Evolutionary conservation across 2,329 filamentous ascomycete species (phyloP).

Genomic region (Trichoderma guizhouense): DNA sequence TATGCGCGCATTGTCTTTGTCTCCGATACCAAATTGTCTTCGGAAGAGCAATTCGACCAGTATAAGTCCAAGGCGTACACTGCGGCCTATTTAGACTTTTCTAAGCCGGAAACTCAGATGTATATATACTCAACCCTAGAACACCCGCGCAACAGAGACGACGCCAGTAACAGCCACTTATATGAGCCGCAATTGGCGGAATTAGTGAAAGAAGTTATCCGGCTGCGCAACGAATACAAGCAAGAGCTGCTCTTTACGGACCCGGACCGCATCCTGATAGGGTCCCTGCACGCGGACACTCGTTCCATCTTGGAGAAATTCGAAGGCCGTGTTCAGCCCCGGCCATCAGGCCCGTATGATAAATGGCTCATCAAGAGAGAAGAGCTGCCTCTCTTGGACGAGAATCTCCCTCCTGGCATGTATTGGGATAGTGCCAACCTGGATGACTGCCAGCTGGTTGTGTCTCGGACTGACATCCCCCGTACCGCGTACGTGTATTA

Average conservation of each 20-base stretch:
- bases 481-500: conserved; percentile 44
- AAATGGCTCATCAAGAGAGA: conserved; percentile 58
- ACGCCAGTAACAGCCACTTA: conserved; percentile 11
- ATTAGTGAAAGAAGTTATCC: conserved; percentile 30
- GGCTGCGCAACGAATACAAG: conserved; percentile 27
- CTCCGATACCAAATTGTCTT: conserved; percentile 20
- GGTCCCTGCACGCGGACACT: conserved; percentile 33
- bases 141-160: conserved; percentile 1
- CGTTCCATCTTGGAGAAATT: conserved; percentile 25
- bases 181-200: conserved; percentile 35
- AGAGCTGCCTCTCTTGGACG: conserved; percentile 38
- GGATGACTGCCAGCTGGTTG: conserved; percentile 55
- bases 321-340: conserved; percentile 26
- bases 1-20: conserved; percentile 43
- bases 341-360: conserved; percentile 37
- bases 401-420: conserved; percentile 45
- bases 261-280: conserved; percentile 35
- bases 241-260: conserved; percentile 19
- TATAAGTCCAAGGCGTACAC: conserved; percentile 39
- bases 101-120: conserved; percentile 60
- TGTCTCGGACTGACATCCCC: conserved; percentile 54
- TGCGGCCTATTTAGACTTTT: conserved; percentile 60
- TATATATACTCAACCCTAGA: conserved; percentile 60
- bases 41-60: background rate
- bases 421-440: conserved; percentile 51